Evolutionary conservation across 192 early-diverging fungal genomes (phyloP), one percentile per base, ranked within the genome.

Genomic region (Backusella parvicylindrica): DNA sequence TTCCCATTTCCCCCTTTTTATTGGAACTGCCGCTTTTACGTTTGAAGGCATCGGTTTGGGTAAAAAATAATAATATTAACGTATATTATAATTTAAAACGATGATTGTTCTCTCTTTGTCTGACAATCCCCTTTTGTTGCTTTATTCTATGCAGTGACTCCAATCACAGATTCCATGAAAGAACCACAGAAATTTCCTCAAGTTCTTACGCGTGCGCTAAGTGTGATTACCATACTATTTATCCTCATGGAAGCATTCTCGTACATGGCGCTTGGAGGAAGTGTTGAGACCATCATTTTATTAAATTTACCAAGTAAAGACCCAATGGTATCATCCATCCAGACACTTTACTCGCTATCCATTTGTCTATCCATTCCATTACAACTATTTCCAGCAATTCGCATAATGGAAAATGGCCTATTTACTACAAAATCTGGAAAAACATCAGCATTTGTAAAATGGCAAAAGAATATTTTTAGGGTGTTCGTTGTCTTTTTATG

Each of bases 1-100:
- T 30, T 79, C 91, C 73, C 86, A 87, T 77, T 96, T 96, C 82
- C 88, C 94, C 36, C 86, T 97, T 43, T 95, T 98, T 76, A 88
- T 98, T 64, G 96, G 96, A 41, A 98, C 96, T 7, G 95, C 95
- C 30, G 92, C 95, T 41, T 98, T 95, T 81, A 92, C 95, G 2
- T 98, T 92, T 82, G 96, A 98, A 83, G 96, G 96, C 40, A 95
- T 98, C 73, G 95, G 95, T 8, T 30, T 77, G 69, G 40, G 40
- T 41, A 41, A 41, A 41, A 13, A 41, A 16, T 41, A 16, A 13
- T 41, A n/a, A n/a, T n/a, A n/a, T n/a, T n/a, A n/a, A n/a, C n/a
- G n/a, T n/a, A n/a, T n/a, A n/a, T n/a, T n/a, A 13, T 41, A 3
- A 41, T 41, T 11, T 41, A 41, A 41, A 41, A 41, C 40, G 13